Conservation (phyloP, 345 rosid species). For the Rubroshorea leprosula region DNA sequence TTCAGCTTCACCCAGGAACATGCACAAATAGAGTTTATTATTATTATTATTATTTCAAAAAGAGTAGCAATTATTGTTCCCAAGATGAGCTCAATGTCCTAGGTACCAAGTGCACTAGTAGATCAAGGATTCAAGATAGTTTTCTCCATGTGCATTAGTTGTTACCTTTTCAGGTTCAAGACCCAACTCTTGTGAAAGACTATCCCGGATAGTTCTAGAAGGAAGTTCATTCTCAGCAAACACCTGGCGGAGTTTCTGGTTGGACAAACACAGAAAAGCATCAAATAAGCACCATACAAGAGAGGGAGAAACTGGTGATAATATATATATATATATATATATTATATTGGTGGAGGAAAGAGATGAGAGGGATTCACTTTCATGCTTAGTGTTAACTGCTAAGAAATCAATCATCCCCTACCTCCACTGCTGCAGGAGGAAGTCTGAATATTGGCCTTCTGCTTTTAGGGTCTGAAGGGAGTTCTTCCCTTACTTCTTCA, state of each 20-base stretch:
- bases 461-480: slow-evolving; percentile 37
- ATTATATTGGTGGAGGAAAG: slow-evolving; percentile 1
- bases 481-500: slow-evolving; percentile 28
- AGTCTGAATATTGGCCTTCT: slow-evolving; percentile 59
- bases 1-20: too few relatives aligned
- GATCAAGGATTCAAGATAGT: neutral
- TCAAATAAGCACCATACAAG: slow-evolving; percentile 1
- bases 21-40: too few relatives aligned
- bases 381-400: neutral
- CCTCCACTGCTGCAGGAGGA: slow-evolving; percentile 82
- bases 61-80: too few relatives aligned
- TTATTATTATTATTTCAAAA: too few relatives aligned
- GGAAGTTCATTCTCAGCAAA: slow-evolving; percentile 96
- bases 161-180: slow-evolving; percentile 79
- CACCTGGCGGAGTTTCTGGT: slow-evolving; percentile 84
- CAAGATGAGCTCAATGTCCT: too few relatives aligned
- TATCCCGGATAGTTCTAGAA: slow-evolving; percentile 60
- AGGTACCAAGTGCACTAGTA: slow-evolving; percentile 2
- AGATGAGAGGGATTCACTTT: slow-evolving; percentile 7
- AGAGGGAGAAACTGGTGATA: neutral
- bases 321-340: too few relatives aligned
- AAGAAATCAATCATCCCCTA: slow-evolving; percentile 23
- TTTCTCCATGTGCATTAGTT: slow-evolving; percentile 4
- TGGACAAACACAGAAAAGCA: slow-evolving; percentile 22
- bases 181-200: slow-evolving; percentile 76